Base-by-base conservation (phyloP, 2,329 filamentous ascomycete genomes). In the Diaporthe batatas region DNA sequence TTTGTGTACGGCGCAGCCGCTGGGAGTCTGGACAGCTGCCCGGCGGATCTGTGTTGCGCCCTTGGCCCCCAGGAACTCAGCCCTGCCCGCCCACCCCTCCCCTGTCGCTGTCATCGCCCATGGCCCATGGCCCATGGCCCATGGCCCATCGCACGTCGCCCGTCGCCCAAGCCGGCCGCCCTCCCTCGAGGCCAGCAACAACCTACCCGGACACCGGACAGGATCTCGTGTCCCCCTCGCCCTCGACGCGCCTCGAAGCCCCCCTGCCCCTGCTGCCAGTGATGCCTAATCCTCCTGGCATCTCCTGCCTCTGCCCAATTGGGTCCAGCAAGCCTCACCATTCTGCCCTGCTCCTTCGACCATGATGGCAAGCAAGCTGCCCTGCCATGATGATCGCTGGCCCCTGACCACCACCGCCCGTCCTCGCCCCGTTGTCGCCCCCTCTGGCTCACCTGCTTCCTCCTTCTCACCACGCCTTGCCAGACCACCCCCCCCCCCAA, bases 261-360 rank as follows among this genome's bases (percentile, higher is more conserved):
- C 32, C n/a, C 16, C 39, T 47, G 44, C 68, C 55, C 55, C 58
- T n/a, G n/a, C n/a, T n/a, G n/a, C n/a, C n/a, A n/a, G n/a, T 42
- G 39, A 32, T 62, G 68, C 68, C 68, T 49, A 70, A 70, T 34
- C 44, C 7, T 54, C 68, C 68, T 70, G 55, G 54, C 68, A 53
- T 39, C 59, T 70, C 68, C 25, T 34, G n/a, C 44, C 18, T 53
- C 34, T 70, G 44, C 54, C 68, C 55, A 70, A 70, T 70, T 62
- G 54, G 39, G n/a, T 55, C 55, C 44, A 57, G 55, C 44, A 70
- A 53, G 68, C 68, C 68, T 49, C 49, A 18, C 34, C 44, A n/a
- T 8, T 32, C 53, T 70, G 68, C 42, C 68, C 29, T 59, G 42
- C 57, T 59, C 55, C 68, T 25, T 32, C 14, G 54, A 8, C 16